These are phyloP conservation scores for Acanthamoeba comandoni DNA, from an alignment of 208 protist species.

Conservation along the genomic window DNA sequence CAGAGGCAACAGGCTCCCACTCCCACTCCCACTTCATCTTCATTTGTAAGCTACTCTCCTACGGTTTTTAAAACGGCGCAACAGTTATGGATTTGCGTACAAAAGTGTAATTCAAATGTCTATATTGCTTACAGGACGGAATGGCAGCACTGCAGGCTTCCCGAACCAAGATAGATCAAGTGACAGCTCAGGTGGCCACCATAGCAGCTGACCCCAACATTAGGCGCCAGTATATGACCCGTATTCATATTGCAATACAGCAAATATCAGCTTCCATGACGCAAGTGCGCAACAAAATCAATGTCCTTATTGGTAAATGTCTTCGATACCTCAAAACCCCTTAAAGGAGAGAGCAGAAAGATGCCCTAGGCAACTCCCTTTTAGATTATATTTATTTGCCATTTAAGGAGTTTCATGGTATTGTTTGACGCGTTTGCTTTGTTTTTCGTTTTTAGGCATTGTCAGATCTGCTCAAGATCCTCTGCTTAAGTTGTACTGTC, in stretches of 20 bases:
- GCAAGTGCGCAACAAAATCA: background rate
- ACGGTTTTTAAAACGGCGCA: too few relatives aligned
- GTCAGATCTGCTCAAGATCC: background rate
- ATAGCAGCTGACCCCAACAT: background rate
- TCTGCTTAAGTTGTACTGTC: conserved; percentile 3
- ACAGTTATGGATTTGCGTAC: too few relatives aligned
- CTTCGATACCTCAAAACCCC: too few relatives aligned
- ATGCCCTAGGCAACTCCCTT: background rate
- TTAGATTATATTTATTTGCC: too few relatives aligned
- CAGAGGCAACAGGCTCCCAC: too few relatives aligned
- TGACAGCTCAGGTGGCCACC: too few relatives aligned
- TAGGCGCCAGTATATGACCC: background rate
- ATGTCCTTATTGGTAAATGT: background rate
- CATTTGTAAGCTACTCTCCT: too few relatives aligned
- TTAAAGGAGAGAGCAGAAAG: background rate
- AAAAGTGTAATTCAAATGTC: too few relatives aligned
- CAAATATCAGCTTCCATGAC: background rate
- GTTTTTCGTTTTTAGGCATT: background rate
- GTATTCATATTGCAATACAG: background rate
- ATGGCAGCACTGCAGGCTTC: too few relatives aligned
- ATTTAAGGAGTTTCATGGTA: background rate
- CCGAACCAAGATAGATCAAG: too few relatives aligned
- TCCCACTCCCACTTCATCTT: too few relatives aligned
- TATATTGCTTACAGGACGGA: too few relatives aligned
- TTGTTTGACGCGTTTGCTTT: background rate